Percentiles rank a stretch among this genome's conserved stretches.
These are phyloP conservation scores for Aspergillus jensenii DNA, from an alignment of 2,329 filamentous ascomycete genomes.

Conservation along the genomic window DNA sequence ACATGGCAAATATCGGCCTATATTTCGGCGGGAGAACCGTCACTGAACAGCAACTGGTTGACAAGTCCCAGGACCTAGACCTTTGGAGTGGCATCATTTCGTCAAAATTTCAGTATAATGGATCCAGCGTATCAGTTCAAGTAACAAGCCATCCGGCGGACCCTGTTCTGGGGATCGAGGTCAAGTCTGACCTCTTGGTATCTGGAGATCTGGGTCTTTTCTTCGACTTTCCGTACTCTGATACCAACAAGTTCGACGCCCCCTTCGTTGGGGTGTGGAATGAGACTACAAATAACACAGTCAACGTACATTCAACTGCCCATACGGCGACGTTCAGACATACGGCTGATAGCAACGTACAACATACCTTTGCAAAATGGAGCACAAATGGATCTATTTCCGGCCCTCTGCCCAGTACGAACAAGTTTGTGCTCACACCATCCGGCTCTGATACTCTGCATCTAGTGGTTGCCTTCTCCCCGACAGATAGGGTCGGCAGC, in stretches of 20 bases:
- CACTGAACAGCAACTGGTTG: constrained; percentile 37
- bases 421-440: not conserved
- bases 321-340: not conserved
- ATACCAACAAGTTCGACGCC: constrained; percentile 54
- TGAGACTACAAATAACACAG: constrained; percentile 34
- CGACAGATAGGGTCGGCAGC: no score
- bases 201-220: constrained; percentile 46
- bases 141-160: not conserved
- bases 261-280: constrained; percentile 56
- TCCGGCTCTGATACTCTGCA: not conserved
- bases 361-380: not conserved
- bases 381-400: not conserved
- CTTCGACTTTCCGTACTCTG: constrained; percentile 54
- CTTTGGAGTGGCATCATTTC: constrained; percentile 3
- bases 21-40: constrained; percentile 41
- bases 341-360: not conserved
- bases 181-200: constrained; percentile 44
- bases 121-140: not conserved
- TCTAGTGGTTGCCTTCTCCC: not conserved
- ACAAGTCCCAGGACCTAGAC: constrained; percentile 4
- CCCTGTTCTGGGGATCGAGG: not conserved
- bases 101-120: not conserved
- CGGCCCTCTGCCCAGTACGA: not conserved
- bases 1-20: constrained; percentile 50
- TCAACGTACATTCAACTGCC: not conserved